Base-by-base conservation (phyloP, 768 basidiomycete genomes). In the Lentinula boryana region DNA sequence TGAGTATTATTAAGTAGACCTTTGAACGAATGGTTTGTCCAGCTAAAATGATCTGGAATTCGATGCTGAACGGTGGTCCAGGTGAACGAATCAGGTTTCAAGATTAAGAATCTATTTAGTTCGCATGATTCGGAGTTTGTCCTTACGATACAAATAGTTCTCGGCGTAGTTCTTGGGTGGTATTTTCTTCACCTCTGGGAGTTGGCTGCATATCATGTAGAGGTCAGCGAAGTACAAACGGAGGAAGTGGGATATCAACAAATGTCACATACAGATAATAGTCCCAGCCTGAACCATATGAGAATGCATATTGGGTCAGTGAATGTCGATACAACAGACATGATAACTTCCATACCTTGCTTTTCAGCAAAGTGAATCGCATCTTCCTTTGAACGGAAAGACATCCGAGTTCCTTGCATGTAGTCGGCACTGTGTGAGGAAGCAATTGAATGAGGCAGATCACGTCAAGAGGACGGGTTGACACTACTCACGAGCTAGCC, bases 331-430 rank as follows among this genome's bases (percentile, higher is more conserved):
- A 44, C 32, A 60, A 63, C 23, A 18, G 9, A 32, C 9, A 21
- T 36, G 40, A 35, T 43, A 60, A 63, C 21, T 12, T 23, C 62
- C 77, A 49, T 66, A 87, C 94, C 96, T 81, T 98, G 96, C 77
- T 95, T 97, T 80, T 97, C 95, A 23, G 94, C 91, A 70, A 98
- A 98, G 68, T 93, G 91, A 56, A 96, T 80, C 36, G 96, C 96
- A 68, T 93, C 93, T 70, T 93, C 92, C 74, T 90, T 91, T 58
- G 85, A 86, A 67, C 81, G 80, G 83, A 98, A 98, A 41, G 84
- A 81, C 63, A 96, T 58, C 4, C 88, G 85, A 3, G 91, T 91
- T 18, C 90, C 93, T 71, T 98, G 95, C 88, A 96, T 90, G 74
- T 97, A 98, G 74, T 98, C 95, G 60, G 93, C 95, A 64, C 93